These are phyloP conservation scores for Pelargonium myrrhifolium DNA, from an alignment of 441 rosid species.

Conservation along the genomic window DNA sequence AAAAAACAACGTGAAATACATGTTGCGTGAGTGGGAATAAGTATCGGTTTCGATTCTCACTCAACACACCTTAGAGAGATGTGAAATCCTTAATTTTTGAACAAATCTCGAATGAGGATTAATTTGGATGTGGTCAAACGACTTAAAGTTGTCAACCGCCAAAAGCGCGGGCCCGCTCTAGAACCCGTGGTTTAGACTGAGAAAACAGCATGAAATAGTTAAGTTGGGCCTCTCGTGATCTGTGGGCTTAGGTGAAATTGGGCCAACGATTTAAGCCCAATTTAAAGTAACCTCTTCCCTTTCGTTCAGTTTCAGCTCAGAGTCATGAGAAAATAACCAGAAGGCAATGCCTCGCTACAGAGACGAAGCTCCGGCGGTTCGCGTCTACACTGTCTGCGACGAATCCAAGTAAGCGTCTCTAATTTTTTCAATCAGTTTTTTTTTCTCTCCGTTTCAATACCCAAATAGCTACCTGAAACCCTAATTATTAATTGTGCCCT, in stretches of 20 bases:
- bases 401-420: conserved; percentile 62
- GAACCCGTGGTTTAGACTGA: no score
- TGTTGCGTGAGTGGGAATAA: no score
- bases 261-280: background rate
- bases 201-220: no score
- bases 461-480: background rate
- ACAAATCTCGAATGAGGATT: no score
- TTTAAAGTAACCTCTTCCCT: background rate
- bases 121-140: no score
- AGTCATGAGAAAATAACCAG: background rate
- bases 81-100: no score
- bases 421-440: background rate
- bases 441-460: background rate
- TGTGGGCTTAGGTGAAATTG: background rate
- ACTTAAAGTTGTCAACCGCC: no score
- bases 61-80: no score
- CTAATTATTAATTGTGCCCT: background rate
- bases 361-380: conserved; percentile 59
- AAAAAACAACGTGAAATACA: no score
- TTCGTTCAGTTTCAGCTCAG: background rate
- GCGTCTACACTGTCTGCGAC: conserved; percentile 75
- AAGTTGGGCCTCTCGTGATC: no score
- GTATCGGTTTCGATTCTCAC: no score
- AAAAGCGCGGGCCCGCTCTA: no score
- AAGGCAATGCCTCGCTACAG: conserved; percentile 52